Conservation (phyloP, 176 grass and related monocot genomes). For the Ampelocalamus luodianensis region DNA sequence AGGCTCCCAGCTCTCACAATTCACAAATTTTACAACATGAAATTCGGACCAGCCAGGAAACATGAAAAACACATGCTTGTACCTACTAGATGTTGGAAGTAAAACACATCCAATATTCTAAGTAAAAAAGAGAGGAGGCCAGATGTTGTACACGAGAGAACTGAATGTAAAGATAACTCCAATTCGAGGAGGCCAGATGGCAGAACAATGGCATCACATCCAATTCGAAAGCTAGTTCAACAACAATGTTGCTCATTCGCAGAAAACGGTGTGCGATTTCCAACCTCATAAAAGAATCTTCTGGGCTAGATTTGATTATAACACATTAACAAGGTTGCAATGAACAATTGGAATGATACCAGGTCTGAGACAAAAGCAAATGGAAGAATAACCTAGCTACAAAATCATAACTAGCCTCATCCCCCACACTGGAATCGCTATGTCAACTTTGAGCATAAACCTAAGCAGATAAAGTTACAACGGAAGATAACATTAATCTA, state of each 20-base stretch:
- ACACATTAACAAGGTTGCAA: slow-evolving; percentile 33
- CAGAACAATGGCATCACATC: background rate
- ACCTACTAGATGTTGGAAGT: background rate
- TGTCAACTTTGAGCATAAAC: slow-evolving; percentile 52
- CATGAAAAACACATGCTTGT: background rate
- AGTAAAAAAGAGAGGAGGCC: background rate
- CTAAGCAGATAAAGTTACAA: slow-evolving; percentile 55
- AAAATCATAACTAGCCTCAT: slow-evolving; percentile 73
- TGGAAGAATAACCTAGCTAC: slow-evolving; percentile 74
- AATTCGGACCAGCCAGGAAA: too few species aligned
- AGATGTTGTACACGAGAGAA: background rate
- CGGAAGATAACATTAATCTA: slow-evolving; percentile 39
- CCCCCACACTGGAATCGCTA: slow-evolving; percentile 47
- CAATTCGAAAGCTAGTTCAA: background rate
- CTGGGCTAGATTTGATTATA: slow-evolving; percentile 45
- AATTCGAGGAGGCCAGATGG: background rate
- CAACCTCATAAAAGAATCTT: slow-evolving; percentile 34
- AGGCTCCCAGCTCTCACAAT: background rate
- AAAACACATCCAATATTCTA: background rate
- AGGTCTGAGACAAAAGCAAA: slow-evolving; percentile 43
- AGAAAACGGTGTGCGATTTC: slow-evolving; percentile 12
- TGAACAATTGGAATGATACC: slow-evolving; percentile 46
- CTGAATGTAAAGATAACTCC: background rate
- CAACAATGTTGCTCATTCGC: slow-evolving; percentile 8
- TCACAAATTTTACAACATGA: background rate